Evolutionary conservation across 257 asterid genomes (phyloP).

Genomic region (Capsicum chinense): DNA sequence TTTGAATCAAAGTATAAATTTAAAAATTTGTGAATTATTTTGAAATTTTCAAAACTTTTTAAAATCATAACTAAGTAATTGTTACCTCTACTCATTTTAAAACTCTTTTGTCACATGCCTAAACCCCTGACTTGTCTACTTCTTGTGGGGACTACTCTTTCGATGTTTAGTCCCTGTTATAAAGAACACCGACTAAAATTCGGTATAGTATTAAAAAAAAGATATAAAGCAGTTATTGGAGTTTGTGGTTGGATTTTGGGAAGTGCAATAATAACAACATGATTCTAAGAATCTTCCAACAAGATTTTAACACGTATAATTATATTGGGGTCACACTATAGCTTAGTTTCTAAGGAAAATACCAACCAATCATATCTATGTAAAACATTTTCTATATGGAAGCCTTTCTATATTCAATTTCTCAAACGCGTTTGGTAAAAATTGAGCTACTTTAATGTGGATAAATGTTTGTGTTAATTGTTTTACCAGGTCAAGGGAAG

Average conservation of each 20-base stretch:
- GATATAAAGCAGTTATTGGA: not conserved
- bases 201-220: not conserved
- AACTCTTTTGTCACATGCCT: too few species aligned
- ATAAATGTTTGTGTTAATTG: not conserved
- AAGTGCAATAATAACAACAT: not conserved
- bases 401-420: not conserved
- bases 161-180: not conserved
- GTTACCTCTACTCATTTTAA: too few species aligned
- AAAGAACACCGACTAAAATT: not conserved
- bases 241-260: not conserved
- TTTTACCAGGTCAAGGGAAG: slow-evolving; percentile 10
- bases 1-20: too few species aligned
- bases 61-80: too few species aligned
- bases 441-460: not conserved
- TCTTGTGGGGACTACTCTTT: too few species aligned
- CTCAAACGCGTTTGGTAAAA: not conserved
- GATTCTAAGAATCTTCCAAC: not conserved
- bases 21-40: too few species aligned
- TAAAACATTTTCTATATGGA: not conserved
- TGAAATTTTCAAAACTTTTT: too few species aligned
- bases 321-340: not conserved
- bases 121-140: too few species aligned
- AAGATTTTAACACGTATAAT: not conserved
- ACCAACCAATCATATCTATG: not conserved
- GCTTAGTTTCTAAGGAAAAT: not conserved